Conservation (phyloP, 2,329 filamentous ascomycete genomes). For the Verticillium zaregamsianum region DNA sequence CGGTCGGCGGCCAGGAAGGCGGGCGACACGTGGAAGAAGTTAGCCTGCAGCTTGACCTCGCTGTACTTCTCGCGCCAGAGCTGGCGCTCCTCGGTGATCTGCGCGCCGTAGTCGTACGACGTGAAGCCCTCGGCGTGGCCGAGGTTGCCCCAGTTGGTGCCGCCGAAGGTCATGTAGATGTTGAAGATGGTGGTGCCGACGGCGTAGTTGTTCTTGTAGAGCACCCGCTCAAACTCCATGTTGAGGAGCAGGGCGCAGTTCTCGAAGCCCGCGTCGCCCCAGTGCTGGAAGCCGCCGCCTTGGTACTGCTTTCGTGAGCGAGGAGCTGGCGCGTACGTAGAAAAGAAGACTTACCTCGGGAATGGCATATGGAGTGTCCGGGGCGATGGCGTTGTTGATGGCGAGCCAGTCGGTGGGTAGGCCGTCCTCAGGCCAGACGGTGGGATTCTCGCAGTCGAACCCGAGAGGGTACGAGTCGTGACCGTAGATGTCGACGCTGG, state of each 20-base stretch:
- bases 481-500: conserved; percentile 35
- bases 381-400: conserved; percentile 55
- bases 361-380: conserved; percentile 58
- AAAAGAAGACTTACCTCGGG: conserved; percentile 39
- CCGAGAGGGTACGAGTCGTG: conserved; percentile 61
- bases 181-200: conserved; percentile 66
- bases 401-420: conserved; percentile 41
- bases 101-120: conserved; percentile 50
- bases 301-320: conserved; percentile 48
- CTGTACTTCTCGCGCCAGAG: conserved; percentile 72
- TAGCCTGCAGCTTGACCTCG: conserved; percentile 71
- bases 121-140: conserved; percentile 65
- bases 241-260: conserved; percentile 63
- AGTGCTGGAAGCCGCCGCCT: conserved; percentile 69
- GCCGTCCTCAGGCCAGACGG: conserved; percentile 22
- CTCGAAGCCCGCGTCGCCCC: conserved; percentile 67
- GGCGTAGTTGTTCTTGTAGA: conserved; percentile 72
- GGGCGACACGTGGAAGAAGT: conserved; percentile 70
- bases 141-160: conserved; percentile 81
- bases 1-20: conserved; percentile 55
- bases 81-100: conserved; percentile 65
- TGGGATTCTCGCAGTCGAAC: conserved; percentile 57
- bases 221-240: conserved; percentile 71
- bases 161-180: conserved; percentile 75
- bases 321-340: conserved; percentile 9